Percentiles rank a stretch among this genome's conserved stretches.
Evolutionary conservation across 1,139 yeast genomes (phyloP).

Genomic region (Debaryomyces nepalensis): DNA sequence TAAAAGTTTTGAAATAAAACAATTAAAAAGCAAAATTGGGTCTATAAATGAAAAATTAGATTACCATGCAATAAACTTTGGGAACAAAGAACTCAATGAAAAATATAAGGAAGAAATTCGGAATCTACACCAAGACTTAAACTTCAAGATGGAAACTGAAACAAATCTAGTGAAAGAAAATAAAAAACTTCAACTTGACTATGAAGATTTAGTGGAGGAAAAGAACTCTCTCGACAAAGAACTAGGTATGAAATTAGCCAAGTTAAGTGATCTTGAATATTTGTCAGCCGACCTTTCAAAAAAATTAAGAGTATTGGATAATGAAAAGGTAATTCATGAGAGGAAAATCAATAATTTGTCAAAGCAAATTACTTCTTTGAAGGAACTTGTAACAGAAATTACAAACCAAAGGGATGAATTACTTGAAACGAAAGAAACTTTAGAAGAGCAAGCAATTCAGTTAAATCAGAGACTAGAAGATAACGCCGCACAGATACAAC

Average conservation of each 20-base stretch:
- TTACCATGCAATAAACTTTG: slow-evolving; percentile 55
- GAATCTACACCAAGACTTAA: slow-evolving; percentile 59
- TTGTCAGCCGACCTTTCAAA: slow-evolving; percentile 48
- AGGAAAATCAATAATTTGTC: slow-evolving; percentile 51
- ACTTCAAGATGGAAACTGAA: slow-evolving; percentile 62
- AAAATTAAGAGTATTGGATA: slow-evolving; percentile 52
- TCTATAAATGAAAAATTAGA: slow-evolving; percentile 55
- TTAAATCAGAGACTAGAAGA: slow-evolving; percentile 51
- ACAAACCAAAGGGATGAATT: slow-evolving; percentile 55
- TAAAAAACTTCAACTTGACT: slow-evolving; percentile 62
- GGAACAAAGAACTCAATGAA: slow-evolving; percentile 47
- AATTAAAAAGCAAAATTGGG: slow-evolving; percentile 48
- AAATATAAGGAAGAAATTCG: slow-evolving; percentile 62
- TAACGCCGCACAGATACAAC: slow-evolving; percentile 39
- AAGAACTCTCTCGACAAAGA: slow-evolving; percentile 57
- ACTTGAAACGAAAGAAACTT: slow-evolving; percentile 47
- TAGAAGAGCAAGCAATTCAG: slow-evolving; percentile 52
- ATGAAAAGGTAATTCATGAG: slow-evolving; percentile 48
- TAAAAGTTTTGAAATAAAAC: slow-evolving; percentile 57
- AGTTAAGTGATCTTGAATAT: slow-evolving; percentile 54
- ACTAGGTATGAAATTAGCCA: slow-evolving; percentile 52
- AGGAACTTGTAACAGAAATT: slow-evolving; percentile 56
- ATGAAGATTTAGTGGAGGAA: slow-evolving; percentile 57
- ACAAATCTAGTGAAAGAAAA: slow-evolving; percentile 67
- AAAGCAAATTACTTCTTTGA: slow-evolving; percentile 56